These are phyloP conservation scores for Pyracantha coccinea DNA, from an alignment of 331 rosid species.

Conservation along the genomic window DNA sequence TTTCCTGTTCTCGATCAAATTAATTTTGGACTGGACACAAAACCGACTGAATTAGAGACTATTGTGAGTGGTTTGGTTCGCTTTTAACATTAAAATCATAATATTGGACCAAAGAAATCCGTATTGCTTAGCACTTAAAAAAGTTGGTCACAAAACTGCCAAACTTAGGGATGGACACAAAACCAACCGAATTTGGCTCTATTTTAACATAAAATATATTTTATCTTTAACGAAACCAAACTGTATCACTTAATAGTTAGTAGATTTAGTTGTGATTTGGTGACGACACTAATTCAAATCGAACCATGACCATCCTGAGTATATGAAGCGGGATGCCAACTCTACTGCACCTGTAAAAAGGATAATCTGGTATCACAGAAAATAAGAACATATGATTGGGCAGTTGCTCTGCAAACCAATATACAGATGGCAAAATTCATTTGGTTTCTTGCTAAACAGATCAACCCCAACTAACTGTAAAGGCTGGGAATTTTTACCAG, in stretches of 20 bases:
- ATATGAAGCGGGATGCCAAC: background rate
- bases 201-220: too few species aligned
- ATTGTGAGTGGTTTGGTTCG: background rate
- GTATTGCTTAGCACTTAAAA: background rate
- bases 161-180: background rate
- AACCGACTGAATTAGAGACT: too few species aligned
- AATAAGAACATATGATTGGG: background rate
- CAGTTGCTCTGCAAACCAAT: background rate
- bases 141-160: background rate
- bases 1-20: background rate
- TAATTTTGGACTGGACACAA: background rate
- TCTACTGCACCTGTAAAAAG: background rate
- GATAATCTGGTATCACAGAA: background rate
- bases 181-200: background rate
- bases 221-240: background rate
- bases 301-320: background rate
- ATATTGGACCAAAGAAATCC: too few species aligned
- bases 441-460: conserved; percentile 5
- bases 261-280: background rate
- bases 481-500: conserved; percentile 12
- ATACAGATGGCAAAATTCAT: background rate
- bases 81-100: background rate
- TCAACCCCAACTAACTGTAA: background rate
- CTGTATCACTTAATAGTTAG: background rate
- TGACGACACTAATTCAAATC: background rate